phyloP scores from a whole-genome alignment of 2,329 filamentous ascomycete species.

The Dactylellina haptotyla region DNA sequence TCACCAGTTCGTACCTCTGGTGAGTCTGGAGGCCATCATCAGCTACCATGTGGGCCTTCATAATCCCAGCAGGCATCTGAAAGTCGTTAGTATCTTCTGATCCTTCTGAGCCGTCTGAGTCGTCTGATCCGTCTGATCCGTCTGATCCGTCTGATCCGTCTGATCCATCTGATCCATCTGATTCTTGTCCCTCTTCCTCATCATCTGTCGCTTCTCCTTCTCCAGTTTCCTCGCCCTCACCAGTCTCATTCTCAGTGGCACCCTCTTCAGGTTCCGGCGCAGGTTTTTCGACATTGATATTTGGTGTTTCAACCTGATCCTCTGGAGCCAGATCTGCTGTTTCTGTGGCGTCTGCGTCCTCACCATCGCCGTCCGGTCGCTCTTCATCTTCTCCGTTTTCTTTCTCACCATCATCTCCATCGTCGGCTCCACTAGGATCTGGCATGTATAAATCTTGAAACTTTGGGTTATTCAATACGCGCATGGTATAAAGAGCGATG shows the following conservation, averaged over 20 bases:
- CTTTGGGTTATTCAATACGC: conserved; percentile 30
- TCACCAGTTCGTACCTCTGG: conserved; percentile 30
- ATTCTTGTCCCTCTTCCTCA: not conserved
- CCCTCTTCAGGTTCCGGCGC: not conserved
- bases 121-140: not conserved
- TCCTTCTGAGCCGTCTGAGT: not conserved
- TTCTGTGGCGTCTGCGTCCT: not conserved
- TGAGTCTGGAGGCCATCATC: not conserved
- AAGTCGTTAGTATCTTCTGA: not conserved
- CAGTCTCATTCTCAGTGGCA: not conserved
- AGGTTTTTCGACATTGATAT: not conserved
- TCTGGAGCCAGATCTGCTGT: not conserved
- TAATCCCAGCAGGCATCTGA: not conserved
- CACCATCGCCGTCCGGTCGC: not conserved
- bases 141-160: not conserved
- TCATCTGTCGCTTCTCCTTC: not conserved
- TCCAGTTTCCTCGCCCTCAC: not conserved
- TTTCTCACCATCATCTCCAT: not conserved
- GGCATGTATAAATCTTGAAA: conserved; percentile 47
- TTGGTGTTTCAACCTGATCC: not conserved
- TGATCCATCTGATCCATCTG: not conserved
- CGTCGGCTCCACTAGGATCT: not conserved
- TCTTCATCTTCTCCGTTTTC: not conserved
- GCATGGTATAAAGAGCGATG: conserved; percentile 34
- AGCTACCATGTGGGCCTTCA: not conserved